Base-by-base conservation (phyloP, 768 basidiomycete species). In the Lactarius sanguifluus region DNA sequence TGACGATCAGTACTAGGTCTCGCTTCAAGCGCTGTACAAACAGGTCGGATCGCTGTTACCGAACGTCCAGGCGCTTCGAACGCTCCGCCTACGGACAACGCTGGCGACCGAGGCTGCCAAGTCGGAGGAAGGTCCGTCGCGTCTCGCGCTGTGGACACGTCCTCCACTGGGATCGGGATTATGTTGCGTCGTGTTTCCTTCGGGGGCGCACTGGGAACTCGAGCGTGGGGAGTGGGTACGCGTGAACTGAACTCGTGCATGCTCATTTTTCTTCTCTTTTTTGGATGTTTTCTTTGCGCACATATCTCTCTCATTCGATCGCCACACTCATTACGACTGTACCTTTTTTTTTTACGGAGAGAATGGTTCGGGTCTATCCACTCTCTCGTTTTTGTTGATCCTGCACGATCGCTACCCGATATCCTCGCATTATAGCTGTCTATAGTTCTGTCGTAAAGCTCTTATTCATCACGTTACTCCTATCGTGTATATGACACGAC, bases 101-200 rank as follows among this genome's bases (percentile, higher is more conserved):
- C 56, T 80, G 69, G 64, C 81, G 75, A 10, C 80, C 71, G 74
- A 80, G 65, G 25, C 78, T 62, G 40, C 32, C 1, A 41, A 81
- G 78, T 71, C 80, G 78, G 71, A 78, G 73, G 57, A 64, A 50
- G 54, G 59, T 30, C 72, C 70, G 40, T 73, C 75, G 64, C 70
- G 75, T 36, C 65, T 70, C 34, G 70, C 72, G 63, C 66, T 76
- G 25, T 71, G 60, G 62, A 64, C 67, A 16, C 76, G 76, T 74
- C 58, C 69, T 40, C 71, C 71, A 47, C 61, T 66, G 63, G 75
- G 75, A 28, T 66, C 71, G 12, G 57, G 61, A 32, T 66, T 77
- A 18, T 59, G 68, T 12, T 36, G 32, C 34, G 75, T 75, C 57
- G 67, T 71, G 3, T 77, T 77, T 62, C 72, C 75, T 13, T 71